phyloP scores from a whole-genome alignment of 768 basidiomycete species.

The Tricholoma bakamatsutake region DNA sequence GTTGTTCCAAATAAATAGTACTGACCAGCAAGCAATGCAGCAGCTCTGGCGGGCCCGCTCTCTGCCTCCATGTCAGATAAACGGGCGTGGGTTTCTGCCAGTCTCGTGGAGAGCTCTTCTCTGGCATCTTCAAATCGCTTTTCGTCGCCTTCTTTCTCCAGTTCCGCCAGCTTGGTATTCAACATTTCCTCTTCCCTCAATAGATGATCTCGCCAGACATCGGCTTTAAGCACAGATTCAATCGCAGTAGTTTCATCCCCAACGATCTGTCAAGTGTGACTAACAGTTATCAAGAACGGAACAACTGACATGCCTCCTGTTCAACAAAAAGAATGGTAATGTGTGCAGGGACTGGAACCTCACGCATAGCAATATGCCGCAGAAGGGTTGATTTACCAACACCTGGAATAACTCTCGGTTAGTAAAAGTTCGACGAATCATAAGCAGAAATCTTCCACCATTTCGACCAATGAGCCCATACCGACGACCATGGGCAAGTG shows the following conservation, averaged over 20 bases:
- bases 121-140: slow-evolving; percentile 78
- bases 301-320: slow-evolving; percentile 63
- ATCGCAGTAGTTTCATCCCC: slow-evolving; percentile 93
- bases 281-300: background rate
- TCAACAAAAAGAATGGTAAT: slow-evolving; percentile 98
- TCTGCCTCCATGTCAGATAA: slow-evolving; percentile 98
- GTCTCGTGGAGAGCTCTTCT: slow-evolving; percentile 74
- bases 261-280: slow-evolving; percentile 49
- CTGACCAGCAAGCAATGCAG: slow-evolving; percentile 78
- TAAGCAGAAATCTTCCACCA: slow-evolving; percentile 33
- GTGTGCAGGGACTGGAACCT: slow-evolving; percentile 88
- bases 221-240: slow-evolving; percentile 97
- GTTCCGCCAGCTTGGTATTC: slow-evolving; percentile 62
- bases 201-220: slow-evolving; percentile 95
- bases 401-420: slow-evolving; percentile 34
- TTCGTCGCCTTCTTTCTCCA: slow-evolving; percentile 73
- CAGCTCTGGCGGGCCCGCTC: slow-evolving; percentile 92
- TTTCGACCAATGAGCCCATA: slow-evolving; percentile 92
- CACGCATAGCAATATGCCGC: slow-evolving; percentile 90
- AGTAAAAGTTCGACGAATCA: background rate
- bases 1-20: background rate
- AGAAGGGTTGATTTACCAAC: slow-evolving; percentile 97
- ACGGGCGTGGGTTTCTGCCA: slow-evolving; percentile 86
- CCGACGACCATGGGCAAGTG: slow-evolving; percentile 82
- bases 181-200: slow-evolving; percentile 77